Evolutionary conservation across 257 asterid species (phyloP), one percentile per base, ranked within the genome.

Genomic region (Solanum chiquidenum): DNA sequence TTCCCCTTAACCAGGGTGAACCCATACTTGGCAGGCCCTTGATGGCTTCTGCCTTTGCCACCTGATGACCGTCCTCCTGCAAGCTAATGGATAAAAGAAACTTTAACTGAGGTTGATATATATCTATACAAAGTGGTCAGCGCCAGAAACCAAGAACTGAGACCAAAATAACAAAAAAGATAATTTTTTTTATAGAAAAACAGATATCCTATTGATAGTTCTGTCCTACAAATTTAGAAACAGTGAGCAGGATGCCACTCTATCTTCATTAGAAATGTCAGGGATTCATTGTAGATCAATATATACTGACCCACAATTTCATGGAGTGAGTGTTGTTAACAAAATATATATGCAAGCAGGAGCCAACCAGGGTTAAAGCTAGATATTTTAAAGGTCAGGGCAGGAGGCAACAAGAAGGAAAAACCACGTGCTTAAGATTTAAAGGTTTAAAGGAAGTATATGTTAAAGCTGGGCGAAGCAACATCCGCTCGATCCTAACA

Each of bases 41-140:
- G 91, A 21, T 87, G 86, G 93, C 96, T 94, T 89, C 96, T 95
- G 91, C 99, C 98, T 90, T 95, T 95, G 64, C 98, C 98, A 86
- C 88, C 35, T 38, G 95, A 90, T n/a, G 98, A 89, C 58, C 88
- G 92, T 35, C 93, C 96, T 83, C 93, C 93, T 35, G 95, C 90
- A 91, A 91, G 91, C 96, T 92, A 89, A 49, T 91, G 44, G 40
- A 60, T 68, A 87, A 87, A 55, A 79, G 90, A 62, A 87, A 90
- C 86, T 12, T 90, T 55, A 87, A 83, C 86, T 64, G 74, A 71
- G 5, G 68, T 49, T 44, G 34, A 34, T 16, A 58, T 23, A 34
- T 14, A 21, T 23, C 38, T 13, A 34, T 60, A 62, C 58, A 60
- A 35, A n/a, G 58, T 40, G 68, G 77, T 23, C 33, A 10, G 79